Evolutionary conservation across 768 basidiomycete genomes (phyloP).

Genomic region (Pleurotus citrinopileatus): DNA sequence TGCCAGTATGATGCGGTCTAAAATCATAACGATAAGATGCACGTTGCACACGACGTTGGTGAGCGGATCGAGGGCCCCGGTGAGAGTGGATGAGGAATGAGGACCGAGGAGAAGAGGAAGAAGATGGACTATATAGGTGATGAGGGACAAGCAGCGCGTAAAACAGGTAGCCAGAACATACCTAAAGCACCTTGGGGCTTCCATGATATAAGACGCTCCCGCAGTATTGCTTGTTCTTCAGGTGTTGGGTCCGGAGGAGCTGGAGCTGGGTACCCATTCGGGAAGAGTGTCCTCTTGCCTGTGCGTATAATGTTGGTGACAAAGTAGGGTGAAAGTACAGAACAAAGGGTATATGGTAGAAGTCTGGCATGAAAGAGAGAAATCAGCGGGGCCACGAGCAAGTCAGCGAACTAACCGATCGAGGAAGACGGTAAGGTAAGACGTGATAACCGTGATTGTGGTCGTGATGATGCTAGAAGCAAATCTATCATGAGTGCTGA

Average conservation of each 20-base stretch:
- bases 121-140: slow-evolving; percentile 32
- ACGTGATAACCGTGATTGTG: slow-evolving; percentile 41
- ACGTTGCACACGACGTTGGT: slow-evolving; percentile 68
- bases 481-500: slow-evolving; percentile 45
- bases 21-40: slow-evolving; percentile 69
- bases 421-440: slow-evolving; percentile 50
- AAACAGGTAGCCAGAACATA: slow-evolving; percentile 18
- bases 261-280: slow-evolving; percentile 83
- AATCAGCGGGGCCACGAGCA: background rate
- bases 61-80: slow-evolving; percentile 58
- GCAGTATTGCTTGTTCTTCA: slow-evolving; percentile 69
- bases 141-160: slow-evolving; percentile 2
- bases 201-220: slow-evolving; percentile 39
- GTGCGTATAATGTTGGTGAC: slow-evolving; percentile 52
- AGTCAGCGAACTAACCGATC: slow-evolving; percentile 44
- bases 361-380: slow-evolving; percentile 39
- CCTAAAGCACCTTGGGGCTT: slow-evolving; percentile 33
- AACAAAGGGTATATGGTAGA: slow-evolving; percentile 64
- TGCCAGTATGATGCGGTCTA: slow-evolving; percentile 69
- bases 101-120: slow-evolving; percentile 55
- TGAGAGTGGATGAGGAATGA: slow-evolving; percentile 44
- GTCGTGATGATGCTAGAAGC: slow-evolving; percentile 45
- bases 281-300: slow-evolving; percentile 76
- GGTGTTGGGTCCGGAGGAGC: slow-evolving; percentile 69
- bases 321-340: slow-evolving; percentile 46